Evolutionary conservation across 176 grass and related monocot species (phyloP), one percentile per base, ranked within the genome.

Genomic region (Dendrocalamus sinicus): DNA sequence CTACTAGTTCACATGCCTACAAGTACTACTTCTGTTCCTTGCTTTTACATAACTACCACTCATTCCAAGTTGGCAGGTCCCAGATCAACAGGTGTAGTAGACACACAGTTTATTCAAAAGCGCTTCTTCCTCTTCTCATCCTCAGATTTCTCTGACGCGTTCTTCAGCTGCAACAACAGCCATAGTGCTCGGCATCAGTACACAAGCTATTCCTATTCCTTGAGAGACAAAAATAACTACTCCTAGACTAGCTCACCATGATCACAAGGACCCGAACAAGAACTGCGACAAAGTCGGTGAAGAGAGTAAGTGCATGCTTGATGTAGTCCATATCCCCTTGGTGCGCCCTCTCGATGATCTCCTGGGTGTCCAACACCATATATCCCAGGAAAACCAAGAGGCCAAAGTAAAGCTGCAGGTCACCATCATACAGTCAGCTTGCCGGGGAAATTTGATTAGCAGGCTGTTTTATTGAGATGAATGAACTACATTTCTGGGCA

Each of bases 281-380:
- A 30, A 92, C 93, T 0, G 83, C 90, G 23, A 89, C 60, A 52
- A 95, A 95, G 66, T 95, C 93, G 0, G 93, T 92, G 50, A 95
- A 95, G 78, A 95, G 90, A 4, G 90, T 91, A 6, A 95, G 84
- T 0, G 90, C 90, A 75, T 95, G 90, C 75, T 91, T 92, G 81
- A 95, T 78, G 53, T 95, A 95, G 72, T 95, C 93, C 68, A 76
- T 50, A 44, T 95, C 93, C 22, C 88, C 90, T 53, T 37, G 19
- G 58, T 92, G 88, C 0, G 90, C 90, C 70, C 83, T 92, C 75
- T 92, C 93, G 19, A 92, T 92, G 32, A 92, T 95, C 87, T 95
- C 90, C 83, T 95, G 93, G 20, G 93, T 95, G 83, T 95, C 93
- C 73, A 87, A 84, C 54, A 95, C 87, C 72, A 92, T 89, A 71